A percentile compares a stretch with the other conserved stretches of the same genome.
phyloP scores from a whole-genome alignment of 208 protist genomes.

The Naegleria fowleri region DNA sequence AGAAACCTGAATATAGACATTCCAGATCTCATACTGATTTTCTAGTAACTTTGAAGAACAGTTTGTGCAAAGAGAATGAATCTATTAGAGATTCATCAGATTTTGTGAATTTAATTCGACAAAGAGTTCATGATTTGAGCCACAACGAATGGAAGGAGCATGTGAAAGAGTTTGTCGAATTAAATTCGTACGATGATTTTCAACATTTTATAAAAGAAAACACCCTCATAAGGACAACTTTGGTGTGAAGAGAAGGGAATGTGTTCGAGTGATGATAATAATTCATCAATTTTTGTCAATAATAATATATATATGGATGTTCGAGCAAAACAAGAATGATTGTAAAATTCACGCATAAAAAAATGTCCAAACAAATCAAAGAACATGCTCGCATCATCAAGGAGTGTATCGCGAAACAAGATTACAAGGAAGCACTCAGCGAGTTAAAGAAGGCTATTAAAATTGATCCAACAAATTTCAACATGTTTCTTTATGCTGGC shows the following conservation, averaged over 20 bases:
- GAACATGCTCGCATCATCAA: neutral
- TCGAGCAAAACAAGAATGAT: too few species aligned
- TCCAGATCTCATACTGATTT: neutral
- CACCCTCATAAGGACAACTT: neutral
- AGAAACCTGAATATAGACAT: neutral
- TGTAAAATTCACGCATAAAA: too few species aligned
- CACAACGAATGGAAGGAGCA: neutral
- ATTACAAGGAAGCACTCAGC: neutral
- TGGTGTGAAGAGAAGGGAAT: neutral
- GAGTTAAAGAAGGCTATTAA: conserved; percentile 4
- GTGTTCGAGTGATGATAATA: too few species aligned
- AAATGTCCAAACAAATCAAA: neutral
- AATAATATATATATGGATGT: too few species aligned
- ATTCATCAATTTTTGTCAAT: too few species aligned
- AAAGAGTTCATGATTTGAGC: neutral
- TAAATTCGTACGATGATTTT: neutral
- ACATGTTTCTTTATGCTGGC: neutral
- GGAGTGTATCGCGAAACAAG: neutral
- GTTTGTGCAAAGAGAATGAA: neutral
- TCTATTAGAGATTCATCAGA: neutral
- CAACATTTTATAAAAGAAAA: neutral
- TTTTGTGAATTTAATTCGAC: neutral
- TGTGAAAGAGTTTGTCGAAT: neutral
- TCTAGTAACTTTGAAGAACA: neutral
- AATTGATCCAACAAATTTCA: neutral